Conservation (phyloP, 495 filamentous ascomycete species). For the Poronia punctata region DNA sequence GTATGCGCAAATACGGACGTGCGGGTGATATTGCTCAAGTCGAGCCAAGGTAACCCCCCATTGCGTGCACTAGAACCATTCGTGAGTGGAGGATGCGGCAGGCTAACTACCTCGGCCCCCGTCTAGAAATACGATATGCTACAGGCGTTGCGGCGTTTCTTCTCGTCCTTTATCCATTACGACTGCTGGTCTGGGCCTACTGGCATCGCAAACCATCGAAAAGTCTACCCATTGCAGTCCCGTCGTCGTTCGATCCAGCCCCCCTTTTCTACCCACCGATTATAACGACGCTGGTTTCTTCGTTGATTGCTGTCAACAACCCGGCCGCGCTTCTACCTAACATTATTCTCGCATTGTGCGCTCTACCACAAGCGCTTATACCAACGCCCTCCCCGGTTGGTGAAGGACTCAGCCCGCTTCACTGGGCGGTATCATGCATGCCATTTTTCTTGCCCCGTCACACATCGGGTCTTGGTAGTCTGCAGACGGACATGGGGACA, state of each 20-base stretch:
- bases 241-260: conserved; percentile 78
- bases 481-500: not conserved
- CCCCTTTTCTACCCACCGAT: conserved; percentile 79
- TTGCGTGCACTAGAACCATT: not conserved
- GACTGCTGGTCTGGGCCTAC: conserved; percentile 38
- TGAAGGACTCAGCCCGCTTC: conserved; percentile 46
- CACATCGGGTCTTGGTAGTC: not conserved
- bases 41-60: conserved; percentile 30
- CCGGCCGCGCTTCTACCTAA: conserved; percentile 62
- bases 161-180: conserved; percentile 38
- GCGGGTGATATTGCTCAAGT: conserved; percentile 24
- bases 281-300: conserved; percentile 68
- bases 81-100: not conserved
- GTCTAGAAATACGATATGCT: conserved; percentile 26
- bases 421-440: conserved; percentile 65
- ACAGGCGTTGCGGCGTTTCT: conserved; percentile 19
- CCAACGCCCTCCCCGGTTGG: conserved; percentile 39
- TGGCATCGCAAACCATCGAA: conserved; percentile 26
- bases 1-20: conserved; percentile 27
- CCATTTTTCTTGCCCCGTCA: conserved; percentile 41
- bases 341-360: conserved; percentile 69
- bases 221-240: conserved; percentile 45
- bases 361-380: conserved; percentile 66
- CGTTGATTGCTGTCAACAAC: conserved; percentile 59
- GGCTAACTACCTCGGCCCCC: not conserved